A percentile compares a stretch with the other conserved stretches of the same genome.
These are phyloP conservation scores for Saccharomycopsis sp. DNA, from an alignment of 805 yeast genomes.

Conservation along the genomic window DNA sequence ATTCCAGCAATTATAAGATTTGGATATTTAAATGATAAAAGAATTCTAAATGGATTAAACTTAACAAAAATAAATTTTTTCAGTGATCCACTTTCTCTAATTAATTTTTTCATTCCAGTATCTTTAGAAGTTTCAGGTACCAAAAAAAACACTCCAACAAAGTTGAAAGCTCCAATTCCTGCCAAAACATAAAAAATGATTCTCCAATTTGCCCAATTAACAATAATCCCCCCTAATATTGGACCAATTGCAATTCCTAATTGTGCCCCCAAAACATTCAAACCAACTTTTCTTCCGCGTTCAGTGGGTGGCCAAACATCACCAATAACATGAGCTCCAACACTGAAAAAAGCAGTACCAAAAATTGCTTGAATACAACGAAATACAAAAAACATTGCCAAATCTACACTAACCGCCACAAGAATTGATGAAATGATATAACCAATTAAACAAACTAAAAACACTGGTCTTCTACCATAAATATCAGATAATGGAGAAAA, in stretches of 20 bases:
- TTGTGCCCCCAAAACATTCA: slow-evolving; percentile 40
- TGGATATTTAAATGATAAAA: slow-evolving; percentile 31
- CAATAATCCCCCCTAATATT: slow-evolving; percentile 41
- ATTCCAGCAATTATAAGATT: slow-evolving; percentile 35
- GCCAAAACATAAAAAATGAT: slow-evolving; percentile 40
- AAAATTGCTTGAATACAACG: slow-evolving; percentile 40
- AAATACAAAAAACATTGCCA: slow-evolving; percentile 45
- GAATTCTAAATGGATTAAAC: slow-evolving; percentile 38
- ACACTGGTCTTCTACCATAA: slow-evolving; percentile 38
- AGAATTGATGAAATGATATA: slow-evolving; percentile 24
- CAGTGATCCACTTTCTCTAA: slow-evolving; percentile 22
- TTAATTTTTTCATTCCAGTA: slow-evolving; percentile 24
- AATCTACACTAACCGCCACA: slow-evolving; percentile 38
- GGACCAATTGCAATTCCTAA: slow-evolving; percentile 46
- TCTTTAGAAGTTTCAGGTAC: slow-evolving; percentile 36
- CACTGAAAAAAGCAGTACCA: slow-evolving; percentile 45
- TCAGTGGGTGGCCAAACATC: slow-evolving; percentile 41
- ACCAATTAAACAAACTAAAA: slow-evolving; percentile 31
- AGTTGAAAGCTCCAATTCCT: slow-evolving; percentile 31
- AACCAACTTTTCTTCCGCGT: slow-evolving; percentile 42
- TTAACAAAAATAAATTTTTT: slow-evolving; percentile 31
- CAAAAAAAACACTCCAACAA: slow-evolving; percentile 28
- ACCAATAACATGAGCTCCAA: slow-evolving; percentile 42
- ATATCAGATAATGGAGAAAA: slow-evolving; percentile 41
- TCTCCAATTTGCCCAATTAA: slow-evolving; percentile 43